Conservation (phyloP, 2,329 filamentous ascomycete genomes). For the Trichoderma sp. region DNA sequence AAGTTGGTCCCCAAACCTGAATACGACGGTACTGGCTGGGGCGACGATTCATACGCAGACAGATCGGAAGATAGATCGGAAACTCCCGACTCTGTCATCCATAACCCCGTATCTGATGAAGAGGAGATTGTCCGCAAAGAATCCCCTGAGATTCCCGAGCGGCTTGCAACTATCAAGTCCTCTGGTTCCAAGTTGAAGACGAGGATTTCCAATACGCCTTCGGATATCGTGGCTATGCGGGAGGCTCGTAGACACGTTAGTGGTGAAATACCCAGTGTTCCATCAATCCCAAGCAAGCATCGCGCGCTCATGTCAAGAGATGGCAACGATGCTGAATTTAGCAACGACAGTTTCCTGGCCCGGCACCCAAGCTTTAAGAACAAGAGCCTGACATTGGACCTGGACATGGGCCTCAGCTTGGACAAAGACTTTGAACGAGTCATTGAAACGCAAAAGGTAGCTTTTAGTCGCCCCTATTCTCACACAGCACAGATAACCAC, state of each 20-base stretch:
- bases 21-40: slow-evolving; percentile 65
- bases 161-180: slow-evolving; percentile 84
- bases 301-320: slow-evolving; percentile 56
- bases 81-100: slow-evolving; percentile 89
- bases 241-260: slow-evolving; percentile 84
- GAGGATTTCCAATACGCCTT: slow-evolving; percentile 81
- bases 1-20: slow-evolving; percentile 57
- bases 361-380: slow-evolving; percentile 76
- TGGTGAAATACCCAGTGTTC: slow-evolving; percentile 64
- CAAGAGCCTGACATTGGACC: slow-evolving; percentile 77
- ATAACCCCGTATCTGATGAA: slow-evolving; percentile 63
- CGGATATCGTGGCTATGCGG: slow-evolving; percentile 81
- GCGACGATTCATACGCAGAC: slow-evolving; percentile 50
- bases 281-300: slow-evolving; percentile 63
- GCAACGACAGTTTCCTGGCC: slow-evolving; percentile 50
- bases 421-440: slow-evolving; percentile 93
- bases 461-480: slow-evolving; percentile 29
- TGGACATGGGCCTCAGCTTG: slow-evolving; percentile 82
- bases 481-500: slow-evolving; percentile 25
- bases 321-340: slow-evolving; percentile 40
- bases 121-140: slow-evolving; percentile 46
- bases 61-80: slow-evolving; percentile 57
- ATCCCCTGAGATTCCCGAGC: slow-evolving; percentile 73
- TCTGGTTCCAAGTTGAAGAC: slow-evolving; percentile 86
- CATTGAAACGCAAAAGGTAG: slow-evolving; percentile 95